These are phyloP conservation scores for Populus ilicifolia DNA, from an alignment of 345 rosid species.

Conservation along the genomic window DNA sequence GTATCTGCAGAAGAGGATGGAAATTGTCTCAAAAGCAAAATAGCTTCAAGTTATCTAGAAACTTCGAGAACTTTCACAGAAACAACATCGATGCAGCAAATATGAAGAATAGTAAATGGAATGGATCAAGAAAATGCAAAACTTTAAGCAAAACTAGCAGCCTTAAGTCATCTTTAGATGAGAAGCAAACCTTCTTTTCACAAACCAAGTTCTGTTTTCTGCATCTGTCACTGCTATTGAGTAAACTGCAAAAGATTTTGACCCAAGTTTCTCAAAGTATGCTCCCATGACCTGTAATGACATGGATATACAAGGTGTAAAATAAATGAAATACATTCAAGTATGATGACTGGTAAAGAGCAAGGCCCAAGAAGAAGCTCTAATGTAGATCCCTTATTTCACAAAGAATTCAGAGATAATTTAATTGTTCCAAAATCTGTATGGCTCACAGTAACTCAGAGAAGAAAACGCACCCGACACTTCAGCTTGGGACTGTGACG, in stretches of 20 bases:
- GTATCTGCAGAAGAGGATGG: conserved; percentile 50
- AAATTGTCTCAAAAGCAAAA: conserved; percentile 11
- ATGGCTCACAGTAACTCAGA: conserved; percentile 11
- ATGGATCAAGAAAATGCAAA: conserved; percentile 1
- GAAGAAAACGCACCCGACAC: conserved; percentile 57
- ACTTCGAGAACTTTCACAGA: conserved; percentile 6
- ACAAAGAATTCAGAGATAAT: conserved; percentile 10
- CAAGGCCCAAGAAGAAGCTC: conserved; percentile 20
- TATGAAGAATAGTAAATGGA: neutral
- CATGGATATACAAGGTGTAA: conserved; percentile 12
- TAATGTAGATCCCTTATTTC: conserved; percentile 9
- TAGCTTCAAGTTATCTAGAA: conserved; percentile 11
- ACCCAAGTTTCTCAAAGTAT: conserved; percentile 82
- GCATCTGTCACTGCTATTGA: conserved; percentile 92
- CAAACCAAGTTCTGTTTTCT: conserved; percentile 82
- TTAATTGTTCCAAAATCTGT: conserved; percentile 3
- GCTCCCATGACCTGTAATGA: conserved; percentile 86
- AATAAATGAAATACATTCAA: conserved; percentile 6
- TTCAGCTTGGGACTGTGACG: conserved; percentile 52
- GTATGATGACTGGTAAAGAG: neutral
- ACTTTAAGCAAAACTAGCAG: neutral
- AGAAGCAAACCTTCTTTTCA: conserved; percentile 82
- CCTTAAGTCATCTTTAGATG: conserved; percentile 9
- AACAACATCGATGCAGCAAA: neutral
- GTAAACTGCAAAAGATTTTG: conserved; percentile 97